Base-by-base conservation (phyloP, 1,284 basidiomycete species). In the Cryptococcus sp. region DNA sequence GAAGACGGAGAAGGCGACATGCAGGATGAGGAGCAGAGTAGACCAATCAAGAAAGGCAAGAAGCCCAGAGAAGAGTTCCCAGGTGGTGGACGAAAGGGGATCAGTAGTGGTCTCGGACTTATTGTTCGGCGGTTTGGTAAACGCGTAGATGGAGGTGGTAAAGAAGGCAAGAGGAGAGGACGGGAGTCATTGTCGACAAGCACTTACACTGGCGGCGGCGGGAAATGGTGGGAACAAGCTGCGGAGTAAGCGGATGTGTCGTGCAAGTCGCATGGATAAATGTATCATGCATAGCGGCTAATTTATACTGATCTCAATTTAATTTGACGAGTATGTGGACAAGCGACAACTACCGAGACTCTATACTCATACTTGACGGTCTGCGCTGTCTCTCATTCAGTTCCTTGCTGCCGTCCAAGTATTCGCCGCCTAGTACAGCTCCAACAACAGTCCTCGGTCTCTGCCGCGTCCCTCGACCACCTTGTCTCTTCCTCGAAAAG, bases 91-190 rank as follows among this genome's bases (percentile, higher is more conserved):
- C 76, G 82, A 56, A 87, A 86, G 64, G 86, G 87, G 10, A 80
- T 90, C 20, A 88, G 86, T 60, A 87, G 86, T 0, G 89, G 89
- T 1, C 70, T 90, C 53, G 85, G 86, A n/a, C 86, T 84, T 0
- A 75, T 89, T 46, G 78, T 86, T 16, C 65, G 64, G 46, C 57
- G 69, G n/a, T 70, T 63, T 34, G 71, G 69, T n/a, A 65, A 71
- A 57, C 66, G 69, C 46, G 63, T 70, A 16, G 64, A 69, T 44
- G 54, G 54, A 5, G 17, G 51, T 3, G 55, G 61, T 17, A 55
- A 49, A 13, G 54, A 55, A 19, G 47, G 55, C 29, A 46, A 48
- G 25, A 44, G 54, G 19, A 46, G 52, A 38, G 45, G 47, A 48
- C 39, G 50, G 29, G 22, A 34, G 8, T 34, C 29, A 13, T 10